Percentiles rank a stretch among this genome's conserved stretches.
Evolutionary conservation across 1,284 basidiomycete species (phyloP).

Genomic region (Moesziomyces sp.): DNA sequence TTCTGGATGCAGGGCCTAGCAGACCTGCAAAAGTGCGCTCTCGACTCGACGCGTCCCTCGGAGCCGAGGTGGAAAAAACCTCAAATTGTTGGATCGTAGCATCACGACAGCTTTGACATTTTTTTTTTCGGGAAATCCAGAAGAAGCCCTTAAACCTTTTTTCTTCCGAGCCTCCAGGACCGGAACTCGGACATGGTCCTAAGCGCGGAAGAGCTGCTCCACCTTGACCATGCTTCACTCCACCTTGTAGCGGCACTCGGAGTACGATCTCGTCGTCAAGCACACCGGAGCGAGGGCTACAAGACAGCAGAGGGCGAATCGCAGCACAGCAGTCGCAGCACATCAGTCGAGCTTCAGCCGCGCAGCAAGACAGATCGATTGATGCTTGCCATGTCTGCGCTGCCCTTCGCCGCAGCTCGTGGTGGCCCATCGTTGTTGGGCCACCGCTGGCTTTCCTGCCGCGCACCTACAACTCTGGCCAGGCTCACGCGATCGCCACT

Average conservation of each 20-base stretch:
- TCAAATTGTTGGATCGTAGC: background rate
- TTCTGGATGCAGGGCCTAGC: background rate
- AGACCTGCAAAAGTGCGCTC: slow-evolving; percentile 13
- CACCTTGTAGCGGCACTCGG: no score
- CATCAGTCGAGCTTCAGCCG: background rate
- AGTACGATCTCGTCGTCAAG: background rate
- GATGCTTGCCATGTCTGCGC: background rate
- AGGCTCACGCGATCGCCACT: background rate
- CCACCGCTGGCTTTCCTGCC: background rate
- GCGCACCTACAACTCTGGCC: background rate
- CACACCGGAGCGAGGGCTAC: background rate
- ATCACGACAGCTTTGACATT: background rate
- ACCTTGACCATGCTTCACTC: background rate
- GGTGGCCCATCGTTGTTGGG: background rate
- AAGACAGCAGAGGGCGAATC: background rate
- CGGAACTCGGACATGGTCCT: background rate
- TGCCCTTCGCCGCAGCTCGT: background rate
- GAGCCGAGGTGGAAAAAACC: slow-evolving; percentile 13
- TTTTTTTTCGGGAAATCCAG: background rate
- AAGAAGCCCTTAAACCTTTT: no score
- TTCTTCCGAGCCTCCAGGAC: no score
- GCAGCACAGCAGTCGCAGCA: background rate
- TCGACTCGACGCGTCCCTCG: slow-evolving; percentile 19
- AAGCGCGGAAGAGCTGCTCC: background rate
- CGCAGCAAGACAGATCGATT: no score